Conservation (phyloP, 306 rosid genomes). For the Malus sieversii region DNA sequence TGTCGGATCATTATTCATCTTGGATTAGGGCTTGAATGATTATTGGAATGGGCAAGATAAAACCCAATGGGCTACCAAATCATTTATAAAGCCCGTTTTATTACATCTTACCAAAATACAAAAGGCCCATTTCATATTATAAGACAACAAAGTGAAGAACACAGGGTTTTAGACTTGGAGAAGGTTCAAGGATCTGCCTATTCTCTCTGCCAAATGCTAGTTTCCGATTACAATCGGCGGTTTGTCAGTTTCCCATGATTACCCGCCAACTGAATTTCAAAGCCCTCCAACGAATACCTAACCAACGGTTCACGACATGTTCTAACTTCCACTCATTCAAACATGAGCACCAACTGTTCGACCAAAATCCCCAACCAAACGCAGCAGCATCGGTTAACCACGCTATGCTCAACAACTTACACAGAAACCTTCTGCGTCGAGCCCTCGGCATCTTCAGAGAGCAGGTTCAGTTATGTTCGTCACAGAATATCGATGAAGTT, state of each 20-base stretch:
- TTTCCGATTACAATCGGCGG: background rate
- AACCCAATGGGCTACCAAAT: background rate
- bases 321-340: slow-evolving; percentile 18
- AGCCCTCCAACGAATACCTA: slow-evolving; percentile 1
- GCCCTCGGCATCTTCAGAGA: slow-evolving; percentile 46
- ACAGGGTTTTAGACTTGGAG: background rate
- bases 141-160: background rate
- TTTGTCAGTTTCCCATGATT: slow-evolving; percentile 30
- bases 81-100: background rate
- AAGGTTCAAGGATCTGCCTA: background rate
- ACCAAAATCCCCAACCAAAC: slow-evolving; percentile 40
- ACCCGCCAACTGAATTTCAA: slow-evolving; percentile 35
- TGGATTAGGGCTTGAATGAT: background rate
- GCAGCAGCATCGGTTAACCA: slow-evolving; percentile 35
- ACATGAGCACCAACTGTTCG: slow-evolving; percentile 42
- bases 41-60: background rate
- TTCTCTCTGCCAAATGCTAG: background rate
- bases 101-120: background rate
- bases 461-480: slow-evolving; percentile 25
- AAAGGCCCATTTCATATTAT: background rate
- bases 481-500: slow-evolving; percentile 34
- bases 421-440: slow-evolving; percentile 27
- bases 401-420: slow-evolving; percentile 40
- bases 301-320: slow-evolving; percentile 5
- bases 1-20: too few species aligned